These are phyloP conservation scores for Venturia aucupariae DNA, from an alignment of 2,329 filamentous ascomycete genomes.

Conservation along the genomic window DNA sequence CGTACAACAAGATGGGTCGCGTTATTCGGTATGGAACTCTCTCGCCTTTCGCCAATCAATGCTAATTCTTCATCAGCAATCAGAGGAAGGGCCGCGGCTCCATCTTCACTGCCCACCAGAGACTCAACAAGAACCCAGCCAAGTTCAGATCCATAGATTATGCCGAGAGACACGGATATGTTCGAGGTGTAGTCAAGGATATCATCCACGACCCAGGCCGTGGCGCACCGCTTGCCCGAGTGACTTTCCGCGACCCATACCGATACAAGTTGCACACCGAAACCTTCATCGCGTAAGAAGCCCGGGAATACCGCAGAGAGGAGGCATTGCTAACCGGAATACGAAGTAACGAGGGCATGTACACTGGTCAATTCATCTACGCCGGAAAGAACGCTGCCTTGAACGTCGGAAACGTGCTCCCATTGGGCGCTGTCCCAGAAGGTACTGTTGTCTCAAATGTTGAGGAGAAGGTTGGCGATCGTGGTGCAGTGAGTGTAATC, in stretches of 20 bases:
- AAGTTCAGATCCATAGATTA: constrained; percentile 97
- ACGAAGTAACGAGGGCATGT: constrained; percentile 91
- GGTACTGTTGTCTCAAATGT: constrained; percentile 99
- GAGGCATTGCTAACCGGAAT: not conserved
- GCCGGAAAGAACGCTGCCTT: constrained; percentile 97
- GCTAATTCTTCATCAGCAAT: constrained; percentile 42
- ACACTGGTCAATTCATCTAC: constrained; percentile 99
- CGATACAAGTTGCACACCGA: constrained; percentile 94
- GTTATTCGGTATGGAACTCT: constrained; percentile 41
- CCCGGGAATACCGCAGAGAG: not conserved
- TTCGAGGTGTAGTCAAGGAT: constrained; percentile 95
- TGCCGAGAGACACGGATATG: constrained; percentile 91
- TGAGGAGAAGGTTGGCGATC: constrained; percentile 97
- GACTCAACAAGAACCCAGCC: constrained; percentile 88
- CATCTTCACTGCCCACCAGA: constrained; percentile 64
- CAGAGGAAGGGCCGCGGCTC: constrained; percentile 61
- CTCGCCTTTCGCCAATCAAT: not conserved
- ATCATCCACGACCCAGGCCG: constrained; percentile 98
- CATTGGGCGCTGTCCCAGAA: constrained; percentile 88
- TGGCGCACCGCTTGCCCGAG: constrained; percentile 94
- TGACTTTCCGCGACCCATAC: constrained; percentile 97
- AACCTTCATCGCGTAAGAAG: constrained; percentile 77
- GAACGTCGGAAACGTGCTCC: constrained; percentile 95
- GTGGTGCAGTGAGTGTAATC: constrained; percentile 53
- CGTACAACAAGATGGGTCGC: constrained; percentile 43